Conservation (phyloP, 805 yeast species). For the Starmerella stellata region DNA sequence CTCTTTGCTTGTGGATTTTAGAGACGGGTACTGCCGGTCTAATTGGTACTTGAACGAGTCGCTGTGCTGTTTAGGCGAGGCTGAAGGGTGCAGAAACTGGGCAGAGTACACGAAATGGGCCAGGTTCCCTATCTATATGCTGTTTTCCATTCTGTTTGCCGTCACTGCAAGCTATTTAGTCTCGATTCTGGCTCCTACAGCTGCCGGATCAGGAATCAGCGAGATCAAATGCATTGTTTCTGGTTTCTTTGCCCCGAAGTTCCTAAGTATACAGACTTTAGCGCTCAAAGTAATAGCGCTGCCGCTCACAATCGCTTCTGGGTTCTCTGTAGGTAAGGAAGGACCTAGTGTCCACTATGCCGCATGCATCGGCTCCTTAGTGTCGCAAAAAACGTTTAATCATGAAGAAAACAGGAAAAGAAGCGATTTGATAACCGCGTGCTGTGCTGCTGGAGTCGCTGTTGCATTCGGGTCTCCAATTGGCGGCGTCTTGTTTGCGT, state of each 20-base stretch:
- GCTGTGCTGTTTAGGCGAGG: constrained; percentile 66
- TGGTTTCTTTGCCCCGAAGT: constrained; percentile 67
- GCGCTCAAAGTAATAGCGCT: constrained; percentile 59
- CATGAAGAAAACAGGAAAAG: constrained; percentile 27
- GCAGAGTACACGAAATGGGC: constrained; percentile 34
- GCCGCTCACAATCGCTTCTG: constrained; percentile 85
- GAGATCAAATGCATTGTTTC: constrained; percentile 89
- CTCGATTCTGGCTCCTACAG: constrained; percentile 56
- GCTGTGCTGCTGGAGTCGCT: constrained; percentile 96
- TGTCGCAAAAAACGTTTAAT: constrained; percentile 24
- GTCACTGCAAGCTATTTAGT: constrained; percentile 51
- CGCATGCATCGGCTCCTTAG: constrained; percentile 78
- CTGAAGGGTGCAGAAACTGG: constrained; percentile 46
- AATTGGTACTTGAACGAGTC: constrained; percentile 52
- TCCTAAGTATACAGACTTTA: constrained; percentile 55
- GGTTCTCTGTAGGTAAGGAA: constrained; percentile 87
- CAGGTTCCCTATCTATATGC: constrained; percentile 38
- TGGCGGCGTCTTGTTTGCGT: constrained; percentile 86
- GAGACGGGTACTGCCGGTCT: constrained; percentile 58
- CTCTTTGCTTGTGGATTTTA: constrained; percentile 64
- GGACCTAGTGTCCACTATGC: constrained; percentile 98
- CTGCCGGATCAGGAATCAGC: constrained; percentile 95
- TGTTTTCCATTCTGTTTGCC: constrained; percentile 45
- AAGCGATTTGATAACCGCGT: constrained; percentile 59
- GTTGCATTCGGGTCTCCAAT: constrained; percentile 89